These are phyloP conservation scores for Verticillium nonalfalfae DNA, from an alignment of 2,329 filamentous ascomycete genomes.

Conservation along the genomic window DNA sequence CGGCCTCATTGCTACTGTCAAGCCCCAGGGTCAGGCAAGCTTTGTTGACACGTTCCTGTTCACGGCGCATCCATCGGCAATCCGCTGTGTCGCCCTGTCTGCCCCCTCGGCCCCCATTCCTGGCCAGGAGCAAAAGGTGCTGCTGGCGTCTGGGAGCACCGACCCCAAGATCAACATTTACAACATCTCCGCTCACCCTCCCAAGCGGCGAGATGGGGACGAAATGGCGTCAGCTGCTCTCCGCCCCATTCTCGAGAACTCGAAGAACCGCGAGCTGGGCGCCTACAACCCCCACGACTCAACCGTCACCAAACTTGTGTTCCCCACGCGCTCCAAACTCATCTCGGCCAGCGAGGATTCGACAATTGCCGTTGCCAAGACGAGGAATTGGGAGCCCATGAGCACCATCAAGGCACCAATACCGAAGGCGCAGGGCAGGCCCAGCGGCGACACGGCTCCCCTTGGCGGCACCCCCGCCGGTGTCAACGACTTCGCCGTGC, in stretches of 20 bases:
- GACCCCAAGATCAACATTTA: constrained; percentile 96
- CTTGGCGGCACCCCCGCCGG: constrained; percentile 77
- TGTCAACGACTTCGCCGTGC: constrained; percentile 90
- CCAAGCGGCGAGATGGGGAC: constrained; percentile 47
- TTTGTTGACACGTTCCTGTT: constrained; percentile 95
- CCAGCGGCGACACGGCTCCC: constrained; percentile 84
- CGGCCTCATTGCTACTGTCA: constrained; percentile 74
- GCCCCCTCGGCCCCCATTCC: constrained; percentile 57
- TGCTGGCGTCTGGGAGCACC: constrained; percentile 84
- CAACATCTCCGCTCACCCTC: constrained; percentile 69
- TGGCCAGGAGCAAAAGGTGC: constrained; percentile 70
- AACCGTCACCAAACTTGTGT: constrained; percentile 71
- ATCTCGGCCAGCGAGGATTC: constrained; percentile 87
- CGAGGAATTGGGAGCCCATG: constrained; percentile 82
- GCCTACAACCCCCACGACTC: constrained; percentile 81
- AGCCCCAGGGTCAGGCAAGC: constrained; percentile 36
- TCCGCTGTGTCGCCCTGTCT: constrained; percentile 83
- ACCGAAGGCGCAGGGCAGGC: constrained; percentile 71
- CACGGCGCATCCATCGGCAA: constrained; percentile 84
- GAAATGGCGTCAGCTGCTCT: constrained; percentile 62
- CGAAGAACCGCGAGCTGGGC: constrained; percentile 81
- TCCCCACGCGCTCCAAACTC: constrained; percentile 82
- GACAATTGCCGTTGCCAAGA: constrained; percentile 79
- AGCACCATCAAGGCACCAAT: constrained; percentile 85
- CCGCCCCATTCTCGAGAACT: constrained; percentile 74